These are phyloP conservation scores for Penicillium chermesinum DNA, from an alignment of 495 filamentous ascomycete genomes.

Conservation along the genomic window DNA sequence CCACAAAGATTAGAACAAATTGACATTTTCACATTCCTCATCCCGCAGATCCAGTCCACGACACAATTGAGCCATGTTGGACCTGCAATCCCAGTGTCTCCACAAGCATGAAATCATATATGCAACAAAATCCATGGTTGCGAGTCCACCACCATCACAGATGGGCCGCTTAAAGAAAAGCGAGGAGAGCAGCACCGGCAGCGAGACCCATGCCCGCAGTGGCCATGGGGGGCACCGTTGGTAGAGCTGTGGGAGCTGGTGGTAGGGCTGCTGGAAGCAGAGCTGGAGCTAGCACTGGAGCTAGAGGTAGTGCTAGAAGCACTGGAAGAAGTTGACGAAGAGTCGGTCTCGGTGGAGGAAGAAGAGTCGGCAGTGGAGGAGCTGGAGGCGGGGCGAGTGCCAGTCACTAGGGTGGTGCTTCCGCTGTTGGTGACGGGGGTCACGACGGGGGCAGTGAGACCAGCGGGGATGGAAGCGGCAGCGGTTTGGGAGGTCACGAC, in stretches of 20 bases:
- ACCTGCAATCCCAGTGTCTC: not conserved
- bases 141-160: not conserved
- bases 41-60: slow-evolving; percentile 10
- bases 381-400: not conserved
- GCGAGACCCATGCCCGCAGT: slow-evolving; percentile 39
- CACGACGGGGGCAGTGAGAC: slow-evolving; percentile 28
- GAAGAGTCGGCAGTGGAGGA: slow-evolving; percentile 11
- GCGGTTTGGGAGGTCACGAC: slow-evolving; percentile 40
- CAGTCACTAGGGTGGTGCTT: slow-evolving; percentile 11
- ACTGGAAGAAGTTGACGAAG: slow-evolving; percentile 12
- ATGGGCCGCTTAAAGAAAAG: slow-evolving; percentile 36
- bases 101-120: slow-evolving; percentile 1
- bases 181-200: slow-evolving; percentile 44
- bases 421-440: slow-evolving; percentile 14
- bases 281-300: slow-evolving; percentile 10
- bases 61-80: slow-evolving; percentile 1
- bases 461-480: slow-evolving; percentile 47
- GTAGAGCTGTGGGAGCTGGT: slow-evolving; percentile 25
- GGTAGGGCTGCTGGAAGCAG: slow-evolving; percentile 20
- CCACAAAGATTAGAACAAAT: slow-evolving; percentile 7
- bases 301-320: slow-evolving; percentile 16
- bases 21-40: slow-evolving; percentile 29
- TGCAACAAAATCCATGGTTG: not conserved
- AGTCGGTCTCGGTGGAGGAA: slow-evolving; percentile 17
- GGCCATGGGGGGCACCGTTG: slow-evolving; percentile 26